Base-by-base conservation (phyloP, 805 yeast genomes). In the Candida jianshihensis region DNA sequence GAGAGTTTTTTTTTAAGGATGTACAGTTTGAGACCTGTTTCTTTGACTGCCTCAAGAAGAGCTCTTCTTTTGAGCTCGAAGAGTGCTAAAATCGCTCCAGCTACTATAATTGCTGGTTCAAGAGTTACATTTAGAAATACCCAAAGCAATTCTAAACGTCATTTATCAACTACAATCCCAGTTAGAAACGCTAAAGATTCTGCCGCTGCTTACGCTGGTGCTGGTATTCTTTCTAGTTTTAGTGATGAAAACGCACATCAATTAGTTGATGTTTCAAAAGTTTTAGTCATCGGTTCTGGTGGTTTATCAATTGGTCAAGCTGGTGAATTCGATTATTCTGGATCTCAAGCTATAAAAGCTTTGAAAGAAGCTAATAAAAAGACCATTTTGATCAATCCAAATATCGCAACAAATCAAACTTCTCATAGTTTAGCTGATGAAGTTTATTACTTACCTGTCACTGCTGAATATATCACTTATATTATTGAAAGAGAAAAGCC, bases 241-340 rank as follows among this genome's bases (percentile, higher is more conserved):
- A 64, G 64, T 18, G 81, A 73, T 47, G 81, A 78, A 43, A 68
- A 78, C 45, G 75, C 77, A 31, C 76, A 74, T 37, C 65, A 74
- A 41, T 66, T 87, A 36, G 96, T 86, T 30, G 94, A 87, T 43
- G 96, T 87, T 21, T 67, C 78, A 44, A 84, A 84, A 53, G 97
- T 92, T 7, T 72, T 90, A 39, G 85, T 90, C 36, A 84, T 90
- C 56, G 98, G 98, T 10, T 90, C 97, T 7, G 98, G 98, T 55
- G 98, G 97, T 36, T 70, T 90, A 38, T 84, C 96, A 36, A 90
- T 90, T 59, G 97, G 97, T 42, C 97, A 90, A 66, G 97, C 97
- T 35, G 97, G 97, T 54, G 97, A 90, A 66, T 90, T 90, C 54
- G 97, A 90, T 64, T 90, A 90, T 62, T 82, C 95, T 37, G 96